Conservation (phyloP, 257 asterid genomes). For the Anisodus acutangulus region DNA sequence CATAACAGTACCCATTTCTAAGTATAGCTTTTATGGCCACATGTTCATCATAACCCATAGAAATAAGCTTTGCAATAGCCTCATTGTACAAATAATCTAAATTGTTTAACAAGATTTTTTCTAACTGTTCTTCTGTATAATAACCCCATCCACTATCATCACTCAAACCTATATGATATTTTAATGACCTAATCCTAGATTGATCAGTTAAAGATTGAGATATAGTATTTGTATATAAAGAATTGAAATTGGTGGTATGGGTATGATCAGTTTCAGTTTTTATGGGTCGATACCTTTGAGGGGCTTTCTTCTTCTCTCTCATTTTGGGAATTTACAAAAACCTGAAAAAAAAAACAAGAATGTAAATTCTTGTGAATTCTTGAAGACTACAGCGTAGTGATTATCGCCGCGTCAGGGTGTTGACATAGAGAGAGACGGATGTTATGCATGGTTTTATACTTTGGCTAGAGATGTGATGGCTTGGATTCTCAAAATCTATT, state of each 20-base stretch:
- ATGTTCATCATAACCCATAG: conserved; percentile 73
- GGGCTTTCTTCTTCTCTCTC: background rate
- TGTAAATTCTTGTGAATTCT: too few species aligned
- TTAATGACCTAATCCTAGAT: conserved; percentile 38
- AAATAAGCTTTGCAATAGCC: conserved; percentile 61
- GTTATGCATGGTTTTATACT: too few species aligned
- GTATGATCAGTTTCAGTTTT: background rate
- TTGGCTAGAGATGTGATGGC: too few species aligned
- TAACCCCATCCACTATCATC: conserved; percentile 28
- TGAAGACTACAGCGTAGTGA: too few species aligned
- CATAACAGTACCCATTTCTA: conserved; percentile 78
- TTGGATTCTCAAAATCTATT: too few species aligned
- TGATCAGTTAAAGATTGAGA: background rate
- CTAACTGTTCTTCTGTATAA: conserved; percentile 53
- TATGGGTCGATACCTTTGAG: background rate
- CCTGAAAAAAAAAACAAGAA: background rate
- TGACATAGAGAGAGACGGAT: too few species aligned
- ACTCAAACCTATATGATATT: too few species aligned
- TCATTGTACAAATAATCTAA: conserved; percentile 66
- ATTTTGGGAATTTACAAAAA: background rate
- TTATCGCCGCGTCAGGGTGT: too few species aligned
- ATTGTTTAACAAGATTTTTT: conserved; percentile 69
- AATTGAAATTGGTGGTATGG: background rate
- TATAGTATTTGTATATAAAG: background rate
- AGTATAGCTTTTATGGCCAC: conserved; percentile 71